phyloP scores from a whole-genome alignment of 495 filamentous ascomycete species.

The Trichoderma reesei region DNA sequence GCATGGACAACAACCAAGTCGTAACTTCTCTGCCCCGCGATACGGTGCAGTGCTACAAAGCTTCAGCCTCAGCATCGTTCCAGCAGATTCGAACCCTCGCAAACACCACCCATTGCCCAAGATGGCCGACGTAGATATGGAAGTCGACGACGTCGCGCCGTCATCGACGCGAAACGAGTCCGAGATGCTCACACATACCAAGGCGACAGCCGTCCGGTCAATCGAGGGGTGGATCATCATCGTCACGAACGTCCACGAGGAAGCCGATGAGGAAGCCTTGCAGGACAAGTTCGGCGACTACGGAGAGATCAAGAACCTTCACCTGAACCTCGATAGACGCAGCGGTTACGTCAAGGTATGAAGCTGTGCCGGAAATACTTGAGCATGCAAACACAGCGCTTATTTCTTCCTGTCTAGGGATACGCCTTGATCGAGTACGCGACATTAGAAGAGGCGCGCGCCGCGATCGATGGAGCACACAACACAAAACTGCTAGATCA shows the following conservation, averaged over 20 bases:
- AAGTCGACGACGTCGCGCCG: conserved; percentile 50
- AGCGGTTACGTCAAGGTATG: conserved; percentile 96
- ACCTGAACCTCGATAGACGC: conserved; percentile 85
- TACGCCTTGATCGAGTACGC: conserved; percentile 92
- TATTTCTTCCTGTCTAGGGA: conserved; percentile 44
- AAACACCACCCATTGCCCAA: conserved; percentile 11
- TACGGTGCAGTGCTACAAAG: background rate
- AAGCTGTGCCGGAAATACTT: background rate
- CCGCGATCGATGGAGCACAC: conserved; percentile 77
- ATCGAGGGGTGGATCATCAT: conserved; percentile 99
- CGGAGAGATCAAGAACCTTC: conserved; percentile 96
- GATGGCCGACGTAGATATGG: conserved; percentile 71
- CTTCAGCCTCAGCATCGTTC: background rate
- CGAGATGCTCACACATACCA: conserved; percentile 62
- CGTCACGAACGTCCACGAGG: conserved; percentile 94
- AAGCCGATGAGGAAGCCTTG: conserved; percentile 91
- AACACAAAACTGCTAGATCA: conserved; percentile 81
- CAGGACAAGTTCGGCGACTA: conserved; percentile 92
- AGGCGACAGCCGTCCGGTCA: conserved; percentile 86
- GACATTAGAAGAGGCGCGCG: conserved; percentile 73
- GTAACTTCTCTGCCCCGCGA: background rate
- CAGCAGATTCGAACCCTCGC: background rate
- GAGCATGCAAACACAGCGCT: background rate
- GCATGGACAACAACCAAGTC: background rate
- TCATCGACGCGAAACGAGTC: conserved; percentile 44